Evolutionary conservation across 2,329 filamentous ascomycete species (phyloP), one percentile per base, ranked within the genome.

Genomic region (Cladosporium sphaerospermum): DNA sequence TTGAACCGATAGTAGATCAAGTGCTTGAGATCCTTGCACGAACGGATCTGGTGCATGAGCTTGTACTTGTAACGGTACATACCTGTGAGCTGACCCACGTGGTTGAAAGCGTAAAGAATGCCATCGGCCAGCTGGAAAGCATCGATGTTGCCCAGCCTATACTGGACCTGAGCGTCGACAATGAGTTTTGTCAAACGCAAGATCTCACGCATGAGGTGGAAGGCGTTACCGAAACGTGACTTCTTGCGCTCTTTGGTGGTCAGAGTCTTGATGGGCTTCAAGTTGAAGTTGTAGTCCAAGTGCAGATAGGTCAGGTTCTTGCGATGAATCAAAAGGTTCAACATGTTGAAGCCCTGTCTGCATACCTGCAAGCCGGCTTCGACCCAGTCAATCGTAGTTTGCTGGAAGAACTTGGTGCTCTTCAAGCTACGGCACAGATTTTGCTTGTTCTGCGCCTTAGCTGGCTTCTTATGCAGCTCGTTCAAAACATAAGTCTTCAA

Each of bases 31-130:
- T 99, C 93, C 73, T 99, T 99, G 78, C 93, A 99, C 0, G 93
- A 95, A 63, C 93, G 89, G 64, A 99, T 99, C 72, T 99, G 93
- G 70, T 99, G 93, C 93, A 99, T 99, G 53, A 99, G 79, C 78
- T 99, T 99, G 78, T 99, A 99, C 78, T 99, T 99, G 81, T 99
- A 99, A 56, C 93, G 87, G 74, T 99, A 99, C 93, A 99, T 99
- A 69, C 93, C 93, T 13, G 93, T 99, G 57, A 99, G 78, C 71
- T 99, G 95, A 57, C 93, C 93, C 54, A 99, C 93, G 63, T 99
- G 93, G 73, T 99, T 99, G 76, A 99, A 99, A 14, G 93, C 95
- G 64, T 99, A 99, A n/a, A 97, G 78, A 54, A 99, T 99, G 70
- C 93, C 93, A 70, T 99, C 93, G 3, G 93, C 93, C 59, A 99